Conservation (phyloP, 2,329 filamentous ascomycete species). For the Lasiodiplodia hormozganensis region DNA sequence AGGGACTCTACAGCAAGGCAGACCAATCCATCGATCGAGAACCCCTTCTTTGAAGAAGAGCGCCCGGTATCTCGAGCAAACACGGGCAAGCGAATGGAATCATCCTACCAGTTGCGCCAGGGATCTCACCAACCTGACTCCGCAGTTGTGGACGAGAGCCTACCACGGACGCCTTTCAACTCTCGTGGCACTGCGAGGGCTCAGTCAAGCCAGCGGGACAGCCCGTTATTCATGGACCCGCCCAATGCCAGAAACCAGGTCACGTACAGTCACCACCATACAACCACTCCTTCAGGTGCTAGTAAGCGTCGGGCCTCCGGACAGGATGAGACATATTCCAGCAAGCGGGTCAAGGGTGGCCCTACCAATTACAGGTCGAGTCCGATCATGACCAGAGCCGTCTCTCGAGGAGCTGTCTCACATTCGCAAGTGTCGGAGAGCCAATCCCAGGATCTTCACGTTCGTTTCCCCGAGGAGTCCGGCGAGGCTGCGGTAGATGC, state of each 20-base stretch:
- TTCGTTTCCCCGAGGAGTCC: neutral
- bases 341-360: neutral
- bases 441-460: neutral
- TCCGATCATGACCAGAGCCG: constrained; percentile 3
- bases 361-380: neutral
- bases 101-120: neutral
- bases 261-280: neutral
- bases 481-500: neutral
- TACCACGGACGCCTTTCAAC: neutral
- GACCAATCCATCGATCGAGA: neutral
- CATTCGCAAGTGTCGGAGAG: constrained; percentile 4
- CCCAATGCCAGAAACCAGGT: neutral
- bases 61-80: constrained; percentile 16
- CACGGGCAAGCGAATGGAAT: neutral
- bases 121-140: neutral
- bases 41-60: neutral
- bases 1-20: neutral
- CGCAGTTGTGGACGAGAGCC: neutral
- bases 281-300: neutral
- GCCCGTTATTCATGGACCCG: neutral
- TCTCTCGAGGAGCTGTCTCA: neutral
- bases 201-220: neutral
- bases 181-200: neutral
- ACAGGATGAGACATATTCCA: neutral
- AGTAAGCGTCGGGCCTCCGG: neutral